phyloP scores from a whole-genome alignment of 2,329 filamentous ascomycete genomes.

The Diaporthe vexans region DNA sequence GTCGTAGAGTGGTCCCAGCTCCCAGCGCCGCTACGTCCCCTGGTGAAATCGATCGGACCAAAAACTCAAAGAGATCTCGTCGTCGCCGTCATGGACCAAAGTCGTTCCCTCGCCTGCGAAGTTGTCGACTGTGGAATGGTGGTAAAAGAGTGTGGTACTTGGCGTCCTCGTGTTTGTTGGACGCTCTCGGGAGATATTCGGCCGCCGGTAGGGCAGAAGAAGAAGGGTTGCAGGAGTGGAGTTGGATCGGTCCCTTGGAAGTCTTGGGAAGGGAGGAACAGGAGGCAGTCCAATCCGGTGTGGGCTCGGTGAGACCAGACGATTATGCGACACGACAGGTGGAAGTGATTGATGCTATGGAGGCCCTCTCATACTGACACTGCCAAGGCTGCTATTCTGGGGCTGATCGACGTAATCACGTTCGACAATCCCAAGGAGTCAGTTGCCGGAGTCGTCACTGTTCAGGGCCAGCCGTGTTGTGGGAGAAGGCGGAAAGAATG shows the following conservation, averaged over 20 bases:
- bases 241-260: slow-evolving; percentile 10
- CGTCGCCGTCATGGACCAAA: slow-evolving; percentile 48
- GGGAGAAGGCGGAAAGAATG: slow-evolving; percentile 12
- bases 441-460: slow-evolving; percentile 9
- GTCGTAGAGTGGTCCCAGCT: slow-evolving; percentile 42
- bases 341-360: slow-evolving; percentile 39
- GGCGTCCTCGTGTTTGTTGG: slow-evolving; percentile 28
- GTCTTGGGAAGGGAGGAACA: not conserved
- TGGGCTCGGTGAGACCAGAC: slow-evolving; percentile 34
- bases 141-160: slow-evolving; percentile 37
- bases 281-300: slow-evolving; percentile 7
- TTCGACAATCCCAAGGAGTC: slow-evolving; percentile 20
- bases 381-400: slow-evolving; percentile 34
- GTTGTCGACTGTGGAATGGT: slow-evolving; percentile 47
- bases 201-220: slow-evolving; percentile 30
- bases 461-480: slow-evolving; percentile 10
- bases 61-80: slow-evolving; percentile 27
- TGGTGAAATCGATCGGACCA: slow-evolving; percentile 32
- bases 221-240: slow-evolving; percentile 19
- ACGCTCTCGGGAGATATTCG: slow-evolving; percentile 28
- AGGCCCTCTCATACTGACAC: slow-evolving; percentile 38
- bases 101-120: slow-evolving; percentile 53
- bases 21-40: slow-evolving; percentile 37
- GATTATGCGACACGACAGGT: slow-evolving; percentile 35
- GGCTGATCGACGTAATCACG: slow-evolving; percentile 24